Conservation (phyloP, 805 yeast genomes). For the Saccharomyces paradoxus region DNA sequence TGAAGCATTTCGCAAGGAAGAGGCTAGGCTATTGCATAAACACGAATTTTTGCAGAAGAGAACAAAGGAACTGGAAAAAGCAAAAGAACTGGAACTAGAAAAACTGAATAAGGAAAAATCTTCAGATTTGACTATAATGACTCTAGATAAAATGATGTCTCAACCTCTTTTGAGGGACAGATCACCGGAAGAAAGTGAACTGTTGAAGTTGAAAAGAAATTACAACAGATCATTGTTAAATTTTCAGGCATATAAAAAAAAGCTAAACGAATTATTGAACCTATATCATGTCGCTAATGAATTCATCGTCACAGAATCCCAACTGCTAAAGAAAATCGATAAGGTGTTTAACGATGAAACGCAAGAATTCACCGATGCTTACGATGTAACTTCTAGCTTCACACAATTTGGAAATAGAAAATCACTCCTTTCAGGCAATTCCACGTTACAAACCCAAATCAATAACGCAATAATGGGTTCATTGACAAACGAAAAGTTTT, state of each 20-base stretch:
- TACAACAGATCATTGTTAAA: constrained; percentile 57
- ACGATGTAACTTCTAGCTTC: constrained; percentile 12
- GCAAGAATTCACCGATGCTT: constrained; percentile 20
- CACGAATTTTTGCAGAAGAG: constrained; percentile 29
- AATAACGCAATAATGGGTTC: not conserved
- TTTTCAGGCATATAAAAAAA: constrained; percentile 43
- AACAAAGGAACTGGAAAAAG: constrained; percentile 30
- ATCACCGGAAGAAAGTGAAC: constrained; percentile 58
- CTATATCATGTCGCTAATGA: constrained; percentile 62
- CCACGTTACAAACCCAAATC: not conserved
- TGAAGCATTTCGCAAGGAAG: constrained; percentile 53
- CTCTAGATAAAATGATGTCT: constrained; percentile 55
- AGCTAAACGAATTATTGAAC: constrained; percentile 52
- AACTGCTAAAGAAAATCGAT: constrained; percentile 30
- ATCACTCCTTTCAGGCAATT: not conserved
- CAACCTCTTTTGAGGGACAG: constrained; percentile 69
- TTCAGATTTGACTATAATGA: constrained; percentile 62
- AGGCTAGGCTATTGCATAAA: constrained; percentile 35
- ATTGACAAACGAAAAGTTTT: not conserved
- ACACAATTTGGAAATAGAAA: not conserved
- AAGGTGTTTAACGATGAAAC: constrained; percentile 25
- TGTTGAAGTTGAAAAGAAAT: constrained; percentile 50
- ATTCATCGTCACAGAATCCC: constrained; percentile 70
- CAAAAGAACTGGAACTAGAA: constrained; percentile 30
- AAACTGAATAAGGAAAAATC: constrained; percentile 17